phyloP scores from a whole-genome alignment of 1,139 yeast species.

The Candida labiduridarum region DNA sequence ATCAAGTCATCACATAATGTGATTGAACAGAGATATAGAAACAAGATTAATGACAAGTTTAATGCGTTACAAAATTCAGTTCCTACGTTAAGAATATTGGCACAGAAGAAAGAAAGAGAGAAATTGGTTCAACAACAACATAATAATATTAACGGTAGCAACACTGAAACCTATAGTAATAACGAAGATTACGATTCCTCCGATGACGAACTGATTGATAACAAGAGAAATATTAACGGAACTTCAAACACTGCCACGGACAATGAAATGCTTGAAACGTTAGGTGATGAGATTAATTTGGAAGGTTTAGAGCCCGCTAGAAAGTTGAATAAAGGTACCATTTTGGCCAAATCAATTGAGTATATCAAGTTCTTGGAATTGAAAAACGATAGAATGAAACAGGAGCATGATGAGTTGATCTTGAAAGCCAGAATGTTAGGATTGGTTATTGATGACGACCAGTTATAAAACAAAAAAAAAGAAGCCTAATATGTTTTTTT shows the following conservation, averaged over 20 bases:
- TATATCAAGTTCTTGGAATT: constrained; percentile 46
- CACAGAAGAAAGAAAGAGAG: constrained; percentile 24
- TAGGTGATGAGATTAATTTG: constrained; percentile 26
- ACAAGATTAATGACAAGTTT: constrained; percentile 49
- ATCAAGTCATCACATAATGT: constrained; percentile 45
- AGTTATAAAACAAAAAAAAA: not conserved
- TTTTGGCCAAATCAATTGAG: constrained; percentile 46
- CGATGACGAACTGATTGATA: constrained; percentile 20
- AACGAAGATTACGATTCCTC: constrained; percentile 21
- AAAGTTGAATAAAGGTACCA: constrained; percentile 48
- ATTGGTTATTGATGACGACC: constrained; percentile 17
- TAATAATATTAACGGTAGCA: constrained; percentile 8
- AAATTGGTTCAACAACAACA: constrained; percentile 12
- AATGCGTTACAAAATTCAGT: constrained; percentile 43
- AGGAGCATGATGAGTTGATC: constrained; percentile 34
- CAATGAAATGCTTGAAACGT: constrained; percentile 3
- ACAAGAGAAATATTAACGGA: constrained; percentile 1
- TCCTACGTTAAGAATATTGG: constrained; percentile 41
- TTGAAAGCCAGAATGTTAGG: constrained; percentile 25
- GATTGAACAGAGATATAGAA: constrained; percentile 49
- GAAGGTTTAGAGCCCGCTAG: constrained; percentile 51
- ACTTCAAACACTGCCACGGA: too few relatives aligned
- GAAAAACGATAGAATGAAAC: constrained; percentile 38
- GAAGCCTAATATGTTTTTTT: not conserved
- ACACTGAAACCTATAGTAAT: constrained; percentile 19